A percentile compares a stretch with the other conserved stretches of the same genome.
Conservation (phyloP, 352 stramenopile species). For the Globisporangium mamillatum region DNA sequence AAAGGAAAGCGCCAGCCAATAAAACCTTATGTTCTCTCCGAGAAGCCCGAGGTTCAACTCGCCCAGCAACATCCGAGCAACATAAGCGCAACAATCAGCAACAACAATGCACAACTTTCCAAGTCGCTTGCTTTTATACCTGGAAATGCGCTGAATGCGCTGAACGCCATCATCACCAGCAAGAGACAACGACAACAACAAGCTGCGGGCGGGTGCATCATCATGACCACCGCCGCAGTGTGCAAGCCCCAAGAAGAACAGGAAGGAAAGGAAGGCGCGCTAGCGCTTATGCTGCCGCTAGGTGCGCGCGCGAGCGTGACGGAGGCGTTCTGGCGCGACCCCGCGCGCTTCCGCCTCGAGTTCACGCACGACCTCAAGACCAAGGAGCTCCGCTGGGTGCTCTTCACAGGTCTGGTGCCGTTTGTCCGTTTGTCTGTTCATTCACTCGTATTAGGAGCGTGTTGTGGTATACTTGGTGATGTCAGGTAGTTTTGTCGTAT, state of each 20-base stretch:
- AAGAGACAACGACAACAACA: not conserved
- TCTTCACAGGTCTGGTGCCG: constrained; percentile 49
- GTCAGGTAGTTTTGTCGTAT: not conserved
- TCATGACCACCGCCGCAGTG: not conserved
- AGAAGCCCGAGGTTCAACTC: not conserved
- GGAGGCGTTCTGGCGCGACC: constrained; percentile 36
- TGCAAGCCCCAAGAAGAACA: not conserved
- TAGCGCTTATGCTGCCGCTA: constrained; percentile 10
- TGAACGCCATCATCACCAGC: not conserved
- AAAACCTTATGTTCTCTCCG: not conserved
- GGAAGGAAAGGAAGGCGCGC: not conserved
- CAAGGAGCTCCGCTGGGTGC: constrained; percentile 80
- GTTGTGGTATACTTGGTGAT: not conserved
- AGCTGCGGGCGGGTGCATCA: not conserved
- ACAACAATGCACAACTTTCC: not conserved
- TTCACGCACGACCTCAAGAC: constrained; percentile 63
- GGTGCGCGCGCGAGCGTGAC: constrained; percentile 35
- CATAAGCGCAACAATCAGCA: not conserved
- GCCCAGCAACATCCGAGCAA: too few species aligned
- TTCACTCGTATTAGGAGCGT: not conserved
- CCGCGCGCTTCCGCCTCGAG: constrained; percentile 63
- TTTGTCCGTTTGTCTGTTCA: not conserved
- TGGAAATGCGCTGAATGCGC: not conserved
- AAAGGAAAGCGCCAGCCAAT: not conserved
- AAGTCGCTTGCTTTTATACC: not conserved